phyloP scores from a whole-genome alignment of 306 rosid species.

The Carpinus viminea region DNA sequence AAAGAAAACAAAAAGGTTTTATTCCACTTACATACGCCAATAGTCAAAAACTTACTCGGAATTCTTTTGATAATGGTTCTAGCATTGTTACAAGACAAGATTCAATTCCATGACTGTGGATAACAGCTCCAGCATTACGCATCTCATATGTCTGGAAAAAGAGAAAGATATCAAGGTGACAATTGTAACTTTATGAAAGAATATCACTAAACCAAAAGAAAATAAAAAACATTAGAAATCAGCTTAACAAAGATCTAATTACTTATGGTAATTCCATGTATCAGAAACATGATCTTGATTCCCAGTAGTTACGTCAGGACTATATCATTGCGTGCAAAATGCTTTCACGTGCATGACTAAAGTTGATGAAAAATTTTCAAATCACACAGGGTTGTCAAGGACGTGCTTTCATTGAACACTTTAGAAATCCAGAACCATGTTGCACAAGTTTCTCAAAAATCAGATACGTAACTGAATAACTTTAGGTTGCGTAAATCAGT shows the following conservation, averaged over 20 bases:
- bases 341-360: neutral
- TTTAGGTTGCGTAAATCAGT: too few relatives aligned
- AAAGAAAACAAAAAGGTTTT: neutral
- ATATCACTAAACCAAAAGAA: slow-evolving; percentile 11
- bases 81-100: slow-evolving; percentile 91
- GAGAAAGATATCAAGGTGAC: slow-evolving; percentile 1
- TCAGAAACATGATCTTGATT: neutral
- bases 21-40: neutral
- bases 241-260: slow-evolving; percentile 19
- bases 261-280: slow-evolving; percentile 3
- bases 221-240: slow-evolving; percentile 14
- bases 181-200: slow-evolving; percentile 9
- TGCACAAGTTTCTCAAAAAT: neutral
- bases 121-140: slow-evolving; percentile 86
- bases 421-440: neutral
- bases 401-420: neutral
- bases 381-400: neutral
- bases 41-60: slow-evolving; percentile 65
- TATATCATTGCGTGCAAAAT: neutral
- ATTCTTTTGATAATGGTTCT: slow-evolving; percentile 82
- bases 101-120: slow-evolving; percentile 90
- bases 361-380: neutral
- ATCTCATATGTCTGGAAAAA: slow-evolving; percentile 71
- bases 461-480: neutral
- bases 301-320: neutral